Base-by-base conservation (phyloP, 2,329 filamentous ascomycete species). In the Colletotrichum horii region DNA sequence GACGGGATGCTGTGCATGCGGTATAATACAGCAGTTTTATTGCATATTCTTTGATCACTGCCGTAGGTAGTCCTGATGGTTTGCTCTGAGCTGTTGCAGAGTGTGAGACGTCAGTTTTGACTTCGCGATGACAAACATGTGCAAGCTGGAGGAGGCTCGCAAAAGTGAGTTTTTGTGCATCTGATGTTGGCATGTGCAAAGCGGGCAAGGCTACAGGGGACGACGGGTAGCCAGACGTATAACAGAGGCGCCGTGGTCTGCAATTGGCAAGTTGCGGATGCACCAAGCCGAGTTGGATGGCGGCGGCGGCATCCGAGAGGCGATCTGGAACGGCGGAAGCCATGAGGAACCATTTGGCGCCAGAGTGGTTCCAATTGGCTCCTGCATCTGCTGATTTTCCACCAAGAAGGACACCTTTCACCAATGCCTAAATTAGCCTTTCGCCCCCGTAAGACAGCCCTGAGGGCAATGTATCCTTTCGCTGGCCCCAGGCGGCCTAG, bases 341-440 rank as follows among this genome's bases (percentile, higher is more conserved):
- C 48, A 70, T 52, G 43, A 52, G 43, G 43, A 52, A 52, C 43
- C 43, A 52, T 52, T 70, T 67, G 61, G 76, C 70, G 70, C 58
- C 69, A 69, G 61, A 48, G 55, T 76, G 74, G 74, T 69, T 30
- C 70, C 70, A 73, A 68, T 66, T 66, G 68, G 69, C 62, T 56
- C 75, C 56, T 70, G 65, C 55, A 78, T 78, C 76, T 78, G 76
- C 76, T 78, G 76, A 78, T 78, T 74, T 74, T 74, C 71, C 71
- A 65, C 71, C 55, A 66, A 75, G 71, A 71, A 71, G 77, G 77
- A 75, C 77, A 78, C 72, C 73, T 78, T 77, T 76, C 72, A 78
- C 36, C 60, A 62, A 65, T 24, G 68, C 38, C 56, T 48, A 68
- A 64, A 66, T 55, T 60, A 34, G 43, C 62, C 34, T 55, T 69